Conservation (phyloP, 2,329 filamentous ascomycete species). For the Clarireedia monteithiana region DNA sequence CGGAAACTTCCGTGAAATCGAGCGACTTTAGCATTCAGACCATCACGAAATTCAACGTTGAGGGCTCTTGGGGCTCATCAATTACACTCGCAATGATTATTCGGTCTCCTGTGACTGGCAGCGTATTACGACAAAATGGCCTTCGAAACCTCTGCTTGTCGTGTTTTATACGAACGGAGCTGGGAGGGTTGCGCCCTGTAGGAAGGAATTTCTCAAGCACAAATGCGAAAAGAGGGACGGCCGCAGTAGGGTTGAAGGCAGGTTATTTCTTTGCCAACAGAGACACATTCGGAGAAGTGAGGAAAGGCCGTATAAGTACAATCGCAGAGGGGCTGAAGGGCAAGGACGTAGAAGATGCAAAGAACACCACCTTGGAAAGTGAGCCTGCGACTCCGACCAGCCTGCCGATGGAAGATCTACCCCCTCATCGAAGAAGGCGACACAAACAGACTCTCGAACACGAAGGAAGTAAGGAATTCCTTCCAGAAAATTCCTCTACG, state of each 20-base stretch:
- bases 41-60: background rate
- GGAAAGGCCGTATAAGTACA: constrained; percentile 18
- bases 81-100: constrained; percentile 7
- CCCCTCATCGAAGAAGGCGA: constrained; percentile 29
- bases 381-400: background rate
- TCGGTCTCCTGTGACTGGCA: constrained; percentile 1
- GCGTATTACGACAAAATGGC: constrained; percentile 1
- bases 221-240: constrained; percentile 14
- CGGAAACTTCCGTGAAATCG: constrained; percentile 5
- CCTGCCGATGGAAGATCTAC: constrained; percentile 13
- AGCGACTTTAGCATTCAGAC: constrained; percentile 1
- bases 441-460: constrained; percentile 19
- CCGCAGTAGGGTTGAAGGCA: constrained; percentile 17
- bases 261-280: constrained; percentile 27
- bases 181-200: constrained; percentile 5
- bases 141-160: constrained; percentile 3
- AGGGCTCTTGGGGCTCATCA: constrained; percentile 4
- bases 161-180: constrained; percentile 4
- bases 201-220: constrained; percentile 21
- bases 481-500: constrained; percentile 46
- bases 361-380: background rate
- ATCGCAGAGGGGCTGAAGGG: constrained; percentile 14
- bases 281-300: constrained; percentile 13
- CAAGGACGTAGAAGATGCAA: background rate
- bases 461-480: constrained; percentile 18